phyloP scores from a whole-genome alignment of 2,329 filamentous ascomycete genomes.

The Colletotrichum eleusines region DNA sequence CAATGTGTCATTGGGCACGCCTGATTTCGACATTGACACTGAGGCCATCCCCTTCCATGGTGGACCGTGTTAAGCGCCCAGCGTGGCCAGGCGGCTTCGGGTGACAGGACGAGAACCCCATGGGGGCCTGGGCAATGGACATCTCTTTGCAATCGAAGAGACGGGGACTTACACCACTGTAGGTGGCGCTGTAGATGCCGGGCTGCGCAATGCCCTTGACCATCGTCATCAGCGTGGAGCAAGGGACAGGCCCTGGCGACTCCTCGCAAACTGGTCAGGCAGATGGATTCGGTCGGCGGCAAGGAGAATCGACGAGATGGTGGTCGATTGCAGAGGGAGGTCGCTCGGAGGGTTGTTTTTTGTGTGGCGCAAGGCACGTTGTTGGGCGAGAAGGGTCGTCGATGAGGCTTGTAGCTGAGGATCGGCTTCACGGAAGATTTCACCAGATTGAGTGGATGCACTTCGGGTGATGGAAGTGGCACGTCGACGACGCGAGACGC shows the following conservation, averaged over 20 bases:
- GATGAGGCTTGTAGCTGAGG: constrained; percentile 30
- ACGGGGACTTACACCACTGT: constrained; percentile 71
- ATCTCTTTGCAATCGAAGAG: background rate
- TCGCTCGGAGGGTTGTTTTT: background rate
- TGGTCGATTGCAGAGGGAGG: background rate
- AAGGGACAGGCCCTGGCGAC: constrained; percentile 38
- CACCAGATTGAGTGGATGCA: constrained; percentile 37
- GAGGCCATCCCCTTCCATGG: constrained; percentile 26
- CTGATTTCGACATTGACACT: constrained; percentile 22
- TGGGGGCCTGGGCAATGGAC: background rate
- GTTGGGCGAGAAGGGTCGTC: constrained; percentile 18
- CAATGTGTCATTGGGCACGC: background rate
- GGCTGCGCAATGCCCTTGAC: constrained; percentile 57
- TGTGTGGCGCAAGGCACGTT: background rate
- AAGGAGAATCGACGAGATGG: background rate
- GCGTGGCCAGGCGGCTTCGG: background rate
- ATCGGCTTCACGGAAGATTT: constrained; percentile 35
- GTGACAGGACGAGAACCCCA: background rate
- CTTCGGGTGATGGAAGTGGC: constrained; percentile 30
- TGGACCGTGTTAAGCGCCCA: constrained; percentile 6
- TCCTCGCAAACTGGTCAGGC: constrained; percentile 13
- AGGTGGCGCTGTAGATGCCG: constrained; percentile 76
- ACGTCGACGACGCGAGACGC: constrained; percentile 40
- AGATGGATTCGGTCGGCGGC: background rate
- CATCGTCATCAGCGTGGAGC: constrained; percentile 52